Conservation (phyloP, 2,329 filamentous ascomycete species). For the Cercospora canescens region DNA sequence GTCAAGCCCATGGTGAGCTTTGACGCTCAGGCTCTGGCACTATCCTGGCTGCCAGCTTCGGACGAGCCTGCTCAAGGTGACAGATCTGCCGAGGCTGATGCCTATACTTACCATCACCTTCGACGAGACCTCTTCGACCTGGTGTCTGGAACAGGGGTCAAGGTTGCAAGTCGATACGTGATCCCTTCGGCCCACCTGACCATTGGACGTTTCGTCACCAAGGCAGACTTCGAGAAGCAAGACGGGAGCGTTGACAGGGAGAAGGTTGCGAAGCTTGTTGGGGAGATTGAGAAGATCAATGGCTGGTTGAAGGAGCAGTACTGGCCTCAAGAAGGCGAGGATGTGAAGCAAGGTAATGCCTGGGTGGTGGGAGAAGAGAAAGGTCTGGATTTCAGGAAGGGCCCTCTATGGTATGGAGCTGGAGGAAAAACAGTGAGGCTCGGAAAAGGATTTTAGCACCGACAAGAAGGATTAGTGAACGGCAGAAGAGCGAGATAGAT, state of each 20-base stretch:
- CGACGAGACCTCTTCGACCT: slow-evolving; percentile 73
- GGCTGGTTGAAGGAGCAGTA: slow-evolving; percentile 68
- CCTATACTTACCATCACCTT: slow-evolving; percentile 92
- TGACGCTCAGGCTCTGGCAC: slow-evolving; percentile 79
- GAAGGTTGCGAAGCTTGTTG: slow-evolving; percentile 65
- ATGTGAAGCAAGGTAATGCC: slow-evolving; percentile 59
- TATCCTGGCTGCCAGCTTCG: slow-evolving; percentile 82
- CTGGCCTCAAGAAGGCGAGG: slow-evolving; percentile 58
- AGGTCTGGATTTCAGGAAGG: slow-evolving; percentile 74
- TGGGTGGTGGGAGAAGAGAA: slow-evolving; percentile 88
- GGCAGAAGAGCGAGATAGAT: not conserved
- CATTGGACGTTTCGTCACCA: slow-evolving; percentile 74
- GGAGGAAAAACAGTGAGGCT: slow-evolving; percentile 68
- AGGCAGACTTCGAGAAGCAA: slow-evolving; percentile 55
- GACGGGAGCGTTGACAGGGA: slow-evolving; percentile 49
- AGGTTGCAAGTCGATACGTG: slow-evolving; percentile 76
- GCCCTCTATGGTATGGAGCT: slow-evolving; percentile 79
- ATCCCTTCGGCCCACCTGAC: slow-evolving; percentile 91
- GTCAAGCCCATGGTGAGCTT: slow-evolving; percentile 82
- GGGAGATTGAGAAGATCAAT: slow-evolving; percentile 75
- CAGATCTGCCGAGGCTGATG: slow-evolving; percentile 41
- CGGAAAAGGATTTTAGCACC: slow-evolving; percentile 49
- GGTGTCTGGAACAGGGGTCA: slow-evolving; percentile 61
- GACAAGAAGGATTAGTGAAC: not conserved
- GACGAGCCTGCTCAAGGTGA: slow-evolving; percentile 52